Evolutionary conservation across 768 basidiomycete genomes (phyloP), one percentile per base, ranked within the genome.

Genomic region (Pluteus cervinus): DNA sequence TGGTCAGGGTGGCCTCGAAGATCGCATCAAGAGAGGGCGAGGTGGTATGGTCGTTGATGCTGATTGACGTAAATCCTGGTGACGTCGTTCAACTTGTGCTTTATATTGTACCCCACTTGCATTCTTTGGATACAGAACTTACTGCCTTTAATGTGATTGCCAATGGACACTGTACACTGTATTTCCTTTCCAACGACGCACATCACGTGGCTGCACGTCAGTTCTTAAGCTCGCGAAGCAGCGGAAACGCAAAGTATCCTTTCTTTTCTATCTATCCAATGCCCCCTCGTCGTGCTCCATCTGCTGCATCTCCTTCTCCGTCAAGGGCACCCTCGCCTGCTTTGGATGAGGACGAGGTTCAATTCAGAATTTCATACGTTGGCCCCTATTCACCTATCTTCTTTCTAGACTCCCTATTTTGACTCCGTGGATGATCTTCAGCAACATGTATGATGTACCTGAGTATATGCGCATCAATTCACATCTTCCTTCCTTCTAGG

Each of bases 341-440:
- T 17, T 53, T 48, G 9, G 67, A 65, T 7, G 66, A 69, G 6
- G 71, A 72, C 1, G 69, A 71, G 42, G 69, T 64, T 49, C 35
- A 40, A 7, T 30, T 25, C 7, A 17, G 10, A 12, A 14, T 21
- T 16, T 15, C 23, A n/a, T 5, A 7, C n/a, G 21, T 20, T 7
- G 8, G 20, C 7, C n/a, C 23, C 28, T 39, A n/a, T 10, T n/a
- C 20, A 12, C 24, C 14, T 11, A 22, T 16, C 17, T 29, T 32
- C 23, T 33, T 11, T 31, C 18, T 42, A 83, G 81, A 55, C 60
- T 1, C 66, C 73, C 5, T 84, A 71, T 56, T 89, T 88, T 47
- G 86, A 87, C 51, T 78, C 64, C 15, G 73, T 89, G n/a, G 86
- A 89, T 48, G 86, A 88, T 45, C 78, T 89, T 10, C 86, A 89